phyloP scores from a whole-genome alignment of 805 yeast species.

The Candida nitratophila region DNA sequence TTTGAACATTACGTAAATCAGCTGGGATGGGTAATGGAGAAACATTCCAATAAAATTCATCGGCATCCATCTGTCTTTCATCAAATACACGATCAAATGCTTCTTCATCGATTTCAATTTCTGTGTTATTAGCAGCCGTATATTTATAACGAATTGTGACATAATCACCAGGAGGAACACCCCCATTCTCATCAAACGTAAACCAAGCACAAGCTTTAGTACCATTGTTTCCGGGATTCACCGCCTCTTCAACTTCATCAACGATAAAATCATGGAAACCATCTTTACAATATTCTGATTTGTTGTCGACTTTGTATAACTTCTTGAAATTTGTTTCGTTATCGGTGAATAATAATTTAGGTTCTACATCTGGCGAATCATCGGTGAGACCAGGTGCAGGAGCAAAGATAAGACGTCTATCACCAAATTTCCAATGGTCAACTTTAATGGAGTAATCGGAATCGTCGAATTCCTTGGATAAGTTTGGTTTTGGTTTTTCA shows the following conservation, averaged over 20 bases:
- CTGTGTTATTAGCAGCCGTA: slow-evolving; percentile 24
- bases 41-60: slow-evolving; percentile 84
- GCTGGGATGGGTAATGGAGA: slow-evolving; percentile 80
- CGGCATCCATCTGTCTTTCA: slow-evolving; percentile 79
- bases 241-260: slow-evolving; percentile 47
- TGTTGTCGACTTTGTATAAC: slow-evolving; percentile 59
- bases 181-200: slow-evolving; percentile 66
- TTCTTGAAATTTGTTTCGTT: slow-evolving; percentile 75
- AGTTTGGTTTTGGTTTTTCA: slow-evolving; percentile 41
- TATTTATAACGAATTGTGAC: slow-evolving; percentile 79
- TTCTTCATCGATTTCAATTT: slow-evolving; percentile 54
- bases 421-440: slow-evolving; percentile 65
- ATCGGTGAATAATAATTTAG: slow-evolving; percentile 75
- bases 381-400: slow-evolving; percentile 75
- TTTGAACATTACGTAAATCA: slow-evolving; percentile 72
- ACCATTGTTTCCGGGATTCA: slow-evolving; percentile 67
- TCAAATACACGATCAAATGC: slow-evolving; percentile 64
- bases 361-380: slow-evolving; percentile 60
- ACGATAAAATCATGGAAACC: slow-evolving; percentile 85
- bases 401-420: slow-evolving; percentile 59
- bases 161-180: slow-evolving; percentile 80
- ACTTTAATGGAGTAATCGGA: slow-evolving; percentile 46
- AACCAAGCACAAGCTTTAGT: slow-evolving; percentile 86
- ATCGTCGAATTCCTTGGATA: slow-evolving; percentile 32
- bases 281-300: slow-evolving; percentile 64